A percentile compares a stretch with the other conserved stretches of the same genome.
Conservation (phyloP, 2,329 filamentous ascomycete species). For the Calycina herbarum region DNA sequence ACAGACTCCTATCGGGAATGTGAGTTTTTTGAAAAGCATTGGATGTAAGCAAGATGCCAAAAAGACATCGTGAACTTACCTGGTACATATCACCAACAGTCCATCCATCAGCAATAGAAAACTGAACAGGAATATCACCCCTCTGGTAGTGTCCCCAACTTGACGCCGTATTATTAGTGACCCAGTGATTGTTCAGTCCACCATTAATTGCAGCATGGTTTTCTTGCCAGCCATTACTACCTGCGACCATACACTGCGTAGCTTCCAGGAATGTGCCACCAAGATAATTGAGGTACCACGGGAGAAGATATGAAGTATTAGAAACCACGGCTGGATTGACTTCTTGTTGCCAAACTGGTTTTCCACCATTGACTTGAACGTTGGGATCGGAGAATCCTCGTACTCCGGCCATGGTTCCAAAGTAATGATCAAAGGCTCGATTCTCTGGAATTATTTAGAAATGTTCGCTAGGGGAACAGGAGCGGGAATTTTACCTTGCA, state of each 20-base stretch:
- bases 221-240: slow-evolving; percentile 27
- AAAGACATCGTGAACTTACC: slow-evolving; percentile 24
- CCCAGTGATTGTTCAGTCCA: slow-evolving; percentile 50
- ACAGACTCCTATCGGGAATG: slow-evolving; percentile 40
- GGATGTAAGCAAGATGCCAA: too few relatives aligned
- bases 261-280: slow-evolving; percentile 51
- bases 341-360: slow-evolving; percentile 26
- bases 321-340: slow-evolving; percentile 36
- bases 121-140: slow-evolving; percentile 52
- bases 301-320: slow-evolving; percentile 46
- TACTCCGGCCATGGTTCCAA: slow-evolving; percentile 56
- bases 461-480: neutral
- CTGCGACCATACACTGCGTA: slow-evolving; percentile 55
- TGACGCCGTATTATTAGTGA: slow-evolving; percentile 49
- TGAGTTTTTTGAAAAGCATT: neutral
- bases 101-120: slow-evolving; percentile 53
- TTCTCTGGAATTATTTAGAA: slow-evolving; percentile 21
- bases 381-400: slow-evolving; percentile 58
- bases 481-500: slow-evolving; percentile 45
- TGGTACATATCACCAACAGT: slow-evolving; percentile 48
- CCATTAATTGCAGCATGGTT: slow-evolving; percentile 12
- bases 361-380: slow-evolving; percentile 45
- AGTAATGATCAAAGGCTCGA: slow-evolving; percentile 41
- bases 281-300: slow-evolving; percentile 56
- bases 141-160: slow-evolving; percentile 52